Evolutionary conservation across 441 rosid genomes (phyloP).

Genomic region (Adansonia rubrostipa): DNA sequence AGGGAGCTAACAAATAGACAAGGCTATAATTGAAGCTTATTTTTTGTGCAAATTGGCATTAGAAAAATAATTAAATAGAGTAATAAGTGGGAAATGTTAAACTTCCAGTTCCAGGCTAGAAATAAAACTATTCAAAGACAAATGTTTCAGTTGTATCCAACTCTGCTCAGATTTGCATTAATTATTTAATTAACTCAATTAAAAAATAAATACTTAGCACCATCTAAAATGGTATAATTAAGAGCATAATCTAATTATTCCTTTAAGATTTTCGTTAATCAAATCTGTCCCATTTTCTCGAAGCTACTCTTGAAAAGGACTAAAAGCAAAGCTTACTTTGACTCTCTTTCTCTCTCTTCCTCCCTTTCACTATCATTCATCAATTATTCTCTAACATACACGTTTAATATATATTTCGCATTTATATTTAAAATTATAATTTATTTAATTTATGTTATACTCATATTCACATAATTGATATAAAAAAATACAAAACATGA

Average conservation of each 20-base stretch:
- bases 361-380: conserved; percentile 3
- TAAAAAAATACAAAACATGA: too few relatives aligned
- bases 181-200: neutral
- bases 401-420: too few relatives aligned
- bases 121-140: too few relatives aligned
- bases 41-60: conserved; percentile 36
- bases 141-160: conserved; percentile 9
- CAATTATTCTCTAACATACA: neutral
- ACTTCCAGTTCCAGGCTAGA: neutral
- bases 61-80: neutral
- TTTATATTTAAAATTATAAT: too few relatives aligned
- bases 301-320: conserved; percentile 39
- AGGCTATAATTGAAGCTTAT: conserved; percentile 15
- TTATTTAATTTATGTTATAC: too few relatives aligned
- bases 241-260: conserved; percentile 11
- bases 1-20: conserved; percentile 34
- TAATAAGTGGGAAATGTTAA: neutral
- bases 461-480: too few relatives aligned
- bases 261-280: conserved; percentile 23
- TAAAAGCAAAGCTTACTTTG: neutral
- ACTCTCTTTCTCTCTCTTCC: neutral
- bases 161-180: conserved; percentile 5
- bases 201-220: neutral
- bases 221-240: neutral
- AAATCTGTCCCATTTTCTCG: conserved; percentile 15